Evolutionary conservation across 495 filamentous ascomycete species (phyloP).

Genomic region (Penicillium fimorum): DNA sequence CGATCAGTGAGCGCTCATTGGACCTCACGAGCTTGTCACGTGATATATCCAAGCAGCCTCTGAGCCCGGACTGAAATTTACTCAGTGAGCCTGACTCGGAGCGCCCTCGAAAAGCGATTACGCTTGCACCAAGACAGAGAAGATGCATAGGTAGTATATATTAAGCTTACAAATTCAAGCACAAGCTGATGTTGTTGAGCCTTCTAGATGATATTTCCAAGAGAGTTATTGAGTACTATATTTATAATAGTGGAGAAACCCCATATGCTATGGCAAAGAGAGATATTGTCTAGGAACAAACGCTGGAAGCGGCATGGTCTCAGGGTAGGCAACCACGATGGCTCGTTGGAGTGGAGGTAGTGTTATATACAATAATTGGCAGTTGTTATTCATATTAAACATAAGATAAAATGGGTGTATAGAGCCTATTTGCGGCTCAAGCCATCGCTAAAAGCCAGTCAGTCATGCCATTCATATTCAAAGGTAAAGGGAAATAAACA

Average conservation of each 20-base stretch:
- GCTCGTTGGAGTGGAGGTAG: constrained; percentile 4
- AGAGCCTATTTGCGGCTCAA: constrained; percentile 3
- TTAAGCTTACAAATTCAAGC: neutral
- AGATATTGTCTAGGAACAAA: neutral
- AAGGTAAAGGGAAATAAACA: neutral
- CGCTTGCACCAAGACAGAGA: neutral
- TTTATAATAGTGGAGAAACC: neutral
- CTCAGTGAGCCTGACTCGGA: too few relatives aligned
- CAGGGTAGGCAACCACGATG: neutral
- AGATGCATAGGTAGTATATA: neutral
- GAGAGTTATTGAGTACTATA: neutral
- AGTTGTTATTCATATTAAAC: neutral
- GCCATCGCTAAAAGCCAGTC: constrained; percentile 7
- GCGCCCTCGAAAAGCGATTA: too few relatives aligned
- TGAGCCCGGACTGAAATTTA: too few relatives aligned
- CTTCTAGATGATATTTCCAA: neutral
- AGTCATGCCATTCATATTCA: neutral
- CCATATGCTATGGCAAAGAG: neutral
- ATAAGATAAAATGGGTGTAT: neutral
- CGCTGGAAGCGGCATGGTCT: neutral
- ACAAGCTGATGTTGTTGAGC: neutral
- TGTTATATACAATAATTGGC: constrained; percentile 9
- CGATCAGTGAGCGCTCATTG: too few relatives aligned
- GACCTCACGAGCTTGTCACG: too few relatives aligned
- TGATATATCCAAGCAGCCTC: too few relatives aligned